Evolutionary conservation across 768 basidiomycete species (phyloP), one percentile per base, ranked within the genome.

Genomic region (Suillus plorans): DNA sequence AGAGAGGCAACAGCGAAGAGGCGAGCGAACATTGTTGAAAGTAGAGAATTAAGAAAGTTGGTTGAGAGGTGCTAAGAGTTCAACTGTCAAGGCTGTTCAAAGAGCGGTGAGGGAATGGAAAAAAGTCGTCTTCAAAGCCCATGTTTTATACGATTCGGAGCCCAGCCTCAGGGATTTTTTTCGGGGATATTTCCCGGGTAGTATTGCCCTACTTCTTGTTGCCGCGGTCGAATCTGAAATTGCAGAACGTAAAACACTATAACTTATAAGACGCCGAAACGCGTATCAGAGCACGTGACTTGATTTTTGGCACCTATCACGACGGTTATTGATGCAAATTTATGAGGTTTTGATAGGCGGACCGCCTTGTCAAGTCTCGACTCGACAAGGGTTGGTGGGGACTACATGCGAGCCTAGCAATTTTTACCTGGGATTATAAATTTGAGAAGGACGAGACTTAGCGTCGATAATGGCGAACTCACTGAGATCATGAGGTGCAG

Each of bases 1-100:
- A 65, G 53, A 18, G 64, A 44, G 22, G 45, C 60, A 39, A 65
- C 4, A 28, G 64, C 64, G 13, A 65, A n/a, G 36, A 65, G 9
- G 22, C 62, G 64, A 28, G 64, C 42, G 44, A 65, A 55, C 55
- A 63, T 65, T 20, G 1, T 34, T 53, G 31, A 20, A 10, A 20
- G 22, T 25, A 53, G n/a, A 47, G n/a, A 5, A 12, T 47, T 10
- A 53, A 31, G 20, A 4, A 10, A 36, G 36, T 53, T 64, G 42
- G 22, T 49, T 25, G 5, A 50, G 28, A 31, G 25, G 34, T 59
- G 16, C 31, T 52, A 62, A 50, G 25, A 50, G 49, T 47, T 10
- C n/a, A n/a, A 12, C 42, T 20, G 18, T 22, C 25, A 28, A 50
- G 7, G 52, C 5, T 55, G n/a, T 55, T 37, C 1, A 57, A 16